Conservation (phyloP, 2,329 filamentous ascomycete genomes). For the Diaporthe vexans region DNA sequence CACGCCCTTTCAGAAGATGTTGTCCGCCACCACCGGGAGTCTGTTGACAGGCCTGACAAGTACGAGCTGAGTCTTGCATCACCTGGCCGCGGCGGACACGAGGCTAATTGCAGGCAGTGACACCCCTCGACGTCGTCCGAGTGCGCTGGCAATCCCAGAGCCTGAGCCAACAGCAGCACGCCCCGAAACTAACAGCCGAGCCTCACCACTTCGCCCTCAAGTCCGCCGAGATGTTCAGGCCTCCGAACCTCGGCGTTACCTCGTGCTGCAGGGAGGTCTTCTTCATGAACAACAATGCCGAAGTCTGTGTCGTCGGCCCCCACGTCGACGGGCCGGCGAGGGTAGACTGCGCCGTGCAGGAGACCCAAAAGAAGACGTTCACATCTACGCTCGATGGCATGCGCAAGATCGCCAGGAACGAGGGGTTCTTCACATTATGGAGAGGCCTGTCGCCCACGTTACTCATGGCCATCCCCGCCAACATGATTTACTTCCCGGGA, state of each 20-base stretch:
- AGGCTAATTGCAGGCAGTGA: conserved; percentile 70
- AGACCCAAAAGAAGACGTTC: conserved; percentile 85
- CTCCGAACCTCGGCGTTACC: conserved; percentile 87
- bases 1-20: conserved; percentile 90
- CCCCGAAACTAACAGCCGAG: conserved; percentile 64
- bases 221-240: conserved; percentile 76
- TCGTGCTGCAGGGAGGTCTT: conserved; percentile 98
- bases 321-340: conserved; percentile 62
- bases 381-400: conserved; percentile 93
- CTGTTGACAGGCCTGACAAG: conserved; percentile 89
- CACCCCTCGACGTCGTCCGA: conserved; percentile 95
- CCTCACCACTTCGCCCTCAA: conserved; percentile 70
- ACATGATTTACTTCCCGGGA: conserved; percentile 98
- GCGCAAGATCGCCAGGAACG: conserved; percentile 93
- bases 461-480: conserved; percentile 92
- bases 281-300: conserved; percentile 88
- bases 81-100: neutral
- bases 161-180: conserved; percentile 50
- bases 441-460: conserved; percentile 93
- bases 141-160: conserved; percentile 92
- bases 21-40: conserved; percentile 92
- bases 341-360: conserved; percentile 83
- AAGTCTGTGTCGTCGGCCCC: conserved; percentile 82
- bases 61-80: conserved; percentile 58
- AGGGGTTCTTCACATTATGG: conserved; percentile 90